Evolutionary conservation across 169 alveolate genomes (phyloP).

Genomic region (Amoebophrya sp.): DNA sequence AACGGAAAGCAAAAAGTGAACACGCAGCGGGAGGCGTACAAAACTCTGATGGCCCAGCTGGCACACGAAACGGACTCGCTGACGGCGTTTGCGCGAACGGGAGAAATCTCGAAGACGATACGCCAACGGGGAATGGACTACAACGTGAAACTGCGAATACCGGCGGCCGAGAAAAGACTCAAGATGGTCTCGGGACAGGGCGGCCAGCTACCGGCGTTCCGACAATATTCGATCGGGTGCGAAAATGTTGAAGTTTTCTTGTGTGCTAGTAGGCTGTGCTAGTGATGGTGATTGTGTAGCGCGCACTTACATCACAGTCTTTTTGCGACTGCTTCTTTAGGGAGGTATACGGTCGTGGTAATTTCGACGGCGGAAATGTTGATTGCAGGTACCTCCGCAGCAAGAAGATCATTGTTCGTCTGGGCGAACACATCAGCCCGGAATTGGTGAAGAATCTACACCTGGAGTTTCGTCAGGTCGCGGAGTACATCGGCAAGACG

Average conservation of each 20-base stretch:
- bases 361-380: no score
- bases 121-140: background rate
- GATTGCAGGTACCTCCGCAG: background rate
- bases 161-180: background rate
- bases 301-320: no score
- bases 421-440: background rate
- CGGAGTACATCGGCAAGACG: background rate
- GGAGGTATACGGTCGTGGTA: no score
- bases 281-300: no score
- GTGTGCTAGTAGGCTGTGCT: no score
- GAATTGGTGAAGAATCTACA: background rate
- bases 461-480: background rate
- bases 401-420: background rate
- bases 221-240: background rate
- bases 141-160: background rate
- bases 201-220: background rate
- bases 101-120: background rate
- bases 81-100: background rate
- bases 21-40: background rate
- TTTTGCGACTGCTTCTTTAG: no score
- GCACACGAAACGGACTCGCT: background rate
- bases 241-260: no score
- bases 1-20: background rate
- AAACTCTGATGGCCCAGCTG: background rate
- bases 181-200: background rate